Base-by-base conservation (phyloP, 2,329 filamentous ascomycete species). In the Fusarium algeriense region DNA sequence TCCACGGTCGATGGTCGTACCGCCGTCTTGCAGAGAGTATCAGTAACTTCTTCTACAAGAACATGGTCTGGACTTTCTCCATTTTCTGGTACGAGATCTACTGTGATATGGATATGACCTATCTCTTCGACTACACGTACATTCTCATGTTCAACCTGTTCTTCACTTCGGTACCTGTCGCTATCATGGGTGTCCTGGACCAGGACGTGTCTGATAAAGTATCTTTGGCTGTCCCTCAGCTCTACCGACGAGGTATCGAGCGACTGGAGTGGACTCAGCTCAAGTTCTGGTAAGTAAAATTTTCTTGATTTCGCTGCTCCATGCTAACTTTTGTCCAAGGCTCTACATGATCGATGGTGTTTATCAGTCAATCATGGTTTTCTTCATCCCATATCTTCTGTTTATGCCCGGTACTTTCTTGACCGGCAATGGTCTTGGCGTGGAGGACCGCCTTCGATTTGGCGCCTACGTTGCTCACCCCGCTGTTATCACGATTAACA, bases 21-120 rank as follows among this genome's bases (percentile, higher is more conserved):
- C 90, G 95, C 57, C 90, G 96, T 75, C 85, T 99, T 80, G 94
- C 92, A 34, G 96, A 99, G 84, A 93, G 92, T 49, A 98, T 97
- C 77, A 94, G 94, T 80, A 99, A 99, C 81, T 99, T 99, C 87
- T 99, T 99, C 86, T 99, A 98, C 89, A 99, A 99, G 92, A 99
- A 98, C 85, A 92, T 99, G 82, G 92, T 98, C 56, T 99, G 96
- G 96, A 96, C 94, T 1, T 95, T 98, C 78, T 89, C 92, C 45
- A 92, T 99, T 64, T 98, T 98, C 87, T 98, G 95, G 95, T 99
- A 93, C 82, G 94, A 97, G 80, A 93, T 97, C 59, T 99, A 92
- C 82, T 94, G 93, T 85, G 92, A 97, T 82, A 98, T 97, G 80
- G 96, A 99, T 83, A 94, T 95, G 81, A 95, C 95, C 48, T 98